Percentiles rank a stretch among this genome's conserved stretches.
These are phyloP conservation scores for Ceratocystis destructans DNA, from an alignment of 2,329 filamentous ascomycete genomes.

Conservation along the genomic window DNA sequence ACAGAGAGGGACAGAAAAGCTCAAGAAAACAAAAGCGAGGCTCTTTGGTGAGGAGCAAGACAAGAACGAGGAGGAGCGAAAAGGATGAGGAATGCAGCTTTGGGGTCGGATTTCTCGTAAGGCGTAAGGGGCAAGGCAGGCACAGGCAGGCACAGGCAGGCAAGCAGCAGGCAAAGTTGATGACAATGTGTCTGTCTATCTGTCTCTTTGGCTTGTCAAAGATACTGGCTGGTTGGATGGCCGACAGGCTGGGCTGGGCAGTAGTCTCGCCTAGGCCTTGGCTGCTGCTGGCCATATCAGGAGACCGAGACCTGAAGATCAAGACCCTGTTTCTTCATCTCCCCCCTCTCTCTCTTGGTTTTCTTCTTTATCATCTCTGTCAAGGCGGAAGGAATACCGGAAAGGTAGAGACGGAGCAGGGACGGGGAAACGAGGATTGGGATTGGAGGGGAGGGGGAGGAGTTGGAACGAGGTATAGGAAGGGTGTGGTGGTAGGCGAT, in stretches of 20 bases:
- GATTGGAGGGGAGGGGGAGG: background rate
- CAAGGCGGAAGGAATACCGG: background rate
- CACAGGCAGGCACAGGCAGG: too few relatives aligned
- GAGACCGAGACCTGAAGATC: too few relatives aligned
- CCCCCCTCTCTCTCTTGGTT: background rate
- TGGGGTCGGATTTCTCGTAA: background rate
- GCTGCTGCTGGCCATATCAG: too few relatives aligned
- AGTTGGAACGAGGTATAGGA: background rate
- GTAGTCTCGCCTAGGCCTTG: too few relatives aligned
- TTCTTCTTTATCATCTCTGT: background rate
- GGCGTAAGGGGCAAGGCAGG: background rate
- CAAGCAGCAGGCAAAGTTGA: too few relatives aligned
- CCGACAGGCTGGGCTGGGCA: too few relatives aligned
- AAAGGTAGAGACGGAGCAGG: constrained; percentile 1
- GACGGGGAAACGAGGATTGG: background rate
- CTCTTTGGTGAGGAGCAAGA: background rate
- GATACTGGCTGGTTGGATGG: too few relatives aligned
- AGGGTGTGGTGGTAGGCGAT: too few relatives aligned
- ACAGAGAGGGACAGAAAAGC: background rate
- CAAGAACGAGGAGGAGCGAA: background rate
- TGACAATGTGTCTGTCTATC: too few relatives aligned
- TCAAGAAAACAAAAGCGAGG: background rate
- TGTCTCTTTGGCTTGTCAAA: too few relatives aligned
- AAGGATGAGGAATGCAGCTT: background rate
- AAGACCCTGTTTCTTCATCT: background rate